Percentiles rank a stretch among this genome's conserved stretches.
These are phyloP conservation scores for Diplosphaera chodatii DNA, from an alignment of 139 green algal species.

Conservation along the genomic window DNA sequence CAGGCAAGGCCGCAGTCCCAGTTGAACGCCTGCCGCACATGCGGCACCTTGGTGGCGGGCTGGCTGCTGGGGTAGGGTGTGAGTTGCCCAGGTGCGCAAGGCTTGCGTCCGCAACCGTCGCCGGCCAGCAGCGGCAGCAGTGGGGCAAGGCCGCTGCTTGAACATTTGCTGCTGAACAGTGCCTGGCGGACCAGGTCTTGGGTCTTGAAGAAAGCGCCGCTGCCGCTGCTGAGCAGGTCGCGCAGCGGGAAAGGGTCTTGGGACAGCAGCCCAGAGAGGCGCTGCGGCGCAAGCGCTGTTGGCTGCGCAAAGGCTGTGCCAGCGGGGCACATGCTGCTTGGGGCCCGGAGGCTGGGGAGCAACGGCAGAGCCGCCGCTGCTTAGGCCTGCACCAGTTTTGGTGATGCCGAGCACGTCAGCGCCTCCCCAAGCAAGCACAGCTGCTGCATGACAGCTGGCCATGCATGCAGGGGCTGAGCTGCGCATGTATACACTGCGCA, in stretches of 20 bases:
- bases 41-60: conserved; percentile 31
- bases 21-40: conserved; percentile 54
- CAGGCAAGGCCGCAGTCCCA: conserved; percentile 90
- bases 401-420: not conserved
- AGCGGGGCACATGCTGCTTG: not conserved
- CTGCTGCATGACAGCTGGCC: too few species aligned
- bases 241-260: not conserved
- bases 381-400: not conserved
- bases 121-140: not conserved
- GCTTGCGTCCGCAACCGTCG: not conserved
- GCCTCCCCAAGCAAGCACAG: too few species aligned
- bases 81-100: not conserved
- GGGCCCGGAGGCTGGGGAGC: not conserved
- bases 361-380: not conserved
- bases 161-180: not conserved
- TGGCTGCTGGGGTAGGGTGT: not conserved
- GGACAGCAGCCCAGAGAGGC: not conserved
- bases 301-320: not conserved
- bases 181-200: not conserved
- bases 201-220: not conserved
- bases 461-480: too few species aligned
- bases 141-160: not conserved
- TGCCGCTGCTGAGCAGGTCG: not conserved
- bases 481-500: too few species aligned
- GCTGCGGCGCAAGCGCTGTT: not conserved